These are phyloP conservation scores for Sphagnum fallax DNA, from an alignment of 228 moss, liverwort and hornwort genomes.

Conservation along the genomic window DNA sequence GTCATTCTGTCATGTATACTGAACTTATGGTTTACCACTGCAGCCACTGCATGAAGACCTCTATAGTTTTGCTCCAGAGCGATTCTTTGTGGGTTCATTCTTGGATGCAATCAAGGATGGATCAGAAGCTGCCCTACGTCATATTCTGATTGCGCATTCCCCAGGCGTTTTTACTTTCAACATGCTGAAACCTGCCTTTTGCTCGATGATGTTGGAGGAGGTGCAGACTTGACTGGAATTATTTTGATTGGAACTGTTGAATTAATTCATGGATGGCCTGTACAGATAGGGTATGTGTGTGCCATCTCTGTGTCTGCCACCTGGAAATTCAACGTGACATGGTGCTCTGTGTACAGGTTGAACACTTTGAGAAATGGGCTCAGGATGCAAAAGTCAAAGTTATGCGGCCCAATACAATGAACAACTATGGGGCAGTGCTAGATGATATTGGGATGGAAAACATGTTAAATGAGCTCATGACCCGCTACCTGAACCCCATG, in stretches of 20 bases:
- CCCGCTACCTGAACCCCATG: constrained; percentile 82
- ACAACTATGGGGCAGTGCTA: constrained; percentile 96
- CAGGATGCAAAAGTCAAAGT: constrained; percentile 92
- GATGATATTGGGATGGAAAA: constrained; percentile 99
- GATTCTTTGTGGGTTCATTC: constrained; percentile 80
- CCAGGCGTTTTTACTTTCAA: constrained; percentile 97
- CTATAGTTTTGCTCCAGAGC: constrained; percentile 88
- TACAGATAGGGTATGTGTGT: too few species aligned
- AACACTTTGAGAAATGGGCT: constrained; percentile 98
- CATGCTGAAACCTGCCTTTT: constrained; percentile 93
- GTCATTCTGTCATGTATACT: background rate
- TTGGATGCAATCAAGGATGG: constrained; percentile 93
- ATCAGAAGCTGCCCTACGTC: constrained; percentile 71
- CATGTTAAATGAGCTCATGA: constrained; percentile 95
- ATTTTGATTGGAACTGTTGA: background rate
- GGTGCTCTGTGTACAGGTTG: constrained; percentile 47
- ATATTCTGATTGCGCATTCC: constrained; percentile 87
- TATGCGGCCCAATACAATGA: constrained; percentile 99
- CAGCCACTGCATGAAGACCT: constrained; percentile 94
- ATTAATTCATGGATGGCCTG: too few species aligned
- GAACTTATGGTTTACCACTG: background rate
- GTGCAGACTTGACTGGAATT: constrained; percentile 23
- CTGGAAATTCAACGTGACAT: too few species aligned
- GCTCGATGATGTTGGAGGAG: constrained; percentile 94
- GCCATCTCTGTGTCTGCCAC: too few species aligned